phyloP scores from a whole-genome alignment of 352 stramenopile genomes.

The Phytophthora sojae region DNA sequence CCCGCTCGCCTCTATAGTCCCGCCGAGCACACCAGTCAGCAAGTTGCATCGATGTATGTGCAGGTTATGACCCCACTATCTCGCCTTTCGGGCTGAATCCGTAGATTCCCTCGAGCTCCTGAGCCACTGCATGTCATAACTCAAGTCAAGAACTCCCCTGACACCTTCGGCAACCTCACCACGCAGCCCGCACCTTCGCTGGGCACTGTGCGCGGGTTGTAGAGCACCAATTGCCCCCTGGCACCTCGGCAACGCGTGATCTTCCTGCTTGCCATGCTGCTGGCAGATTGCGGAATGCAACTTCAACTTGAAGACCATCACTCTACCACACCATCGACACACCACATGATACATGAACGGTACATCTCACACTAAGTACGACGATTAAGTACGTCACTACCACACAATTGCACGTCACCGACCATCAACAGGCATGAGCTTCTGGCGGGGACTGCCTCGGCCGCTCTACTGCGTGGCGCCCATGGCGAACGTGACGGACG shows the following conservation, averaged over 20 bases:
- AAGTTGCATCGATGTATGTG: background rate
- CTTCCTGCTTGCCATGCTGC: constrained; percentile 33
- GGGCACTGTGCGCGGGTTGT: constrained; percentile 62
- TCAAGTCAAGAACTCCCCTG: background rate
- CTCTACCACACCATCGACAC: constrained; percentile 35
- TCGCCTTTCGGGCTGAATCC: constrained; percentile 62
- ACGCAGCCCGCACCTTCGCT: constrained; percentile 40
- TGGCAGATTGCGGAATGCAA: constrained; percentile 27
- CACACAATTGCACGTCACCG: constrained; percentile 12
- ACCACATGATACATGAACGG: background rate
- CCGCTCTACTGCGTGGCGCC: constrained; percentile 85
- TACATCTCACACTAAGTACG: background rate
- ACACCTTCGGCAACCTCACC: background rate
- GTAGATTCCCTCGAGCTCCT: constrained; percentile 63
- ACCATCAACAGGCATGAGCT: constrained; percentile 36
- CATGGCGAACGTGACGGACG: constrained; percentile 89
- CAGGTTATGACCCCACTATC: background rate
- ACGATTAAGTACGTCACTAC: constrained; percentile 1
- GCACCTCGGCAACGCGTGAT: constrained; percentile 54
- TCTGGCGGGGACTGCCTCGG: constrained; percentile 69
- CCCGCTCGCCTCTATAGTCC: constrained; percentile 46
- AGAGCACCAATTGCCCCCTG: constrained; percentile 58
- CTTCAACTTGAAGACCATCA: constrained; percentile 52
- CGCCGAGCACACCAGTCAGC: background rate
- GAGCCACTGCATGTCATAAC: constrained; percentile 40